Base-by-base conservation (phyloP, 2,329 filamentous ascomycete genomes). In the Colletotrichum viniferum region DNA sequence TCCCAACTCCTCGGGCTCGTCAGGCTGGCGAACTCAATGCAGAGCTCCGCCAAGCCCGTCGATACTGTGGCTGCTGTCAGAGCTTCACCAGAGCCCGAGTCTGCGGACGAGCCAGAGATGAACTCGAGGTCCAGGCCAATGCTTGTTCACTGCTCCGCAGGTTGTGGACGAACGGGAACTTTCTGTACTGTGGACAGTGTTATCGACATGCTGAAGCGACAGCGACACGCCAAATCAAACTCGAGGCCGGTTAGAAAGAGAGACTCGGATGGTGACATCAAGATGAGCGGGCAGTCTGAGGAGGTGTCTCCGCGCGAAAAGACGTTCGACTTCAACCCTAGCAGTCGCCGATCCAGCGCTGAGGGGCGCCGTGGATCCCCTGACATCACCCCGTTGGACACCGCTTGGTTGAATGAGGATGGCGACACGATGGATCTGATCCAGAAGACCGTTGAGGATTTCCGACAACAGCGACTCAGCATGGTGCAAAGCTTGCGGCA, bases 121-220 rank as follows among this genome's bases (percentile, higher is more conserved):
- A 85, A 88, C 28, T 81, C 84, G 9, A 80, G 84, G 2, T 78
- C 89, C 28, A 89, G 95, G 34, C 96, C 96, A 9, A 92, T 98
- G 79, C 84, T 99, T 26, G 96, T 99, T 1, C 97, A 99, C 83
- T 99, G 97, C 85, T 98, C 95, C 69, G 97, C 97, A 5, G 97
- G 97, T 0, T 99, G 97, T 84, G 97, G 97, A 1, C 94, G 97
- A 16, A 99, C 97, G 0, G 97, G 97, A 5, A 96, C 97, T 0
- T 99, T 98, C 82, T 98, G 97, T 83, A 98, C 97, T 0, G 96
- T 98, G 18, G 97, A 98, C 83, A 96, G 94, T 52, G 97, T 98
- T 10, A 93, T 98, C 72, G 96, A 98, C 84, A 98, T 98, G 94
- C 87, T 99, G 76, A 98, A 98, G 86, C 92, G 95, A n/a, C 96